Base-by-base conservation (phyloP, 2,329 filamentous ascomycete species). In the Fonsecaea erecta region DNA sequence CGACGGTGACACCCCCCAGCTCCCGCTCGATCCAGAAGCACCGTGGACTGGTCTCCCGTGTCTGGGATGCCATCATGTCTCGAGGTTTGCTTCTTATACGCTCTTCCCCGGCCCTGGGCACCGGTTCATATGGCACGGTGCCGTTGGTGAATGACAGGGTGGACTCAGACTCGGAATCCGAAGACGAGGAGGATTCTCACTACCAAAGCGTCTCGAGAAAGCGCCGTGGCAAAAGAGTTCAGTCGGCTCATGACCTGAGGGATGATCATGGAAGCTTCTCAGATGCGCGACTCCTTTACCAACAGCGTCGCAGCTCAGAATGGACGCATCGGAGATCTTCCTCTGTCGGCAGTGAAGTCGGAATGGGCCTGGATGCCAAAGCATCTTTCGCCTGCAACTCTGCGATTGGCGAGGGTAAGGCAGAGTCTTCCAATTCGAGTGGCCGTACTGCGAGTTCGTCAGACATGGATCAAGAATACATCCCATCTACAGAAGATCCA, bases 51-150 rank as follows among this genome's bases (percentile, higher is more conserved):
- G 61, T 66, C 28, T 62, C 63, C 11, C 69, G 65, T 48, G 55
- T 72, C 37, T 62, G 67, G 56, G 18, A 56, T 32, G 68, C 67
- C 59, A 67, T 77, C 63, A 83, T 83, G 81, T 83, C 81, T 66
- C 79, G 78, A 74, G 78, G 82, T 67, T 85, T 85, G 64, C 81
- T 88, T 63, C 78, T 89, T 60, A 77, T 86, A 74, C 83, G 85
- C 66, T 85, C 85, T 56, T 85, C 85, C 69, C 85, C 86, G 51
- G 84, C 84, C 35, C 82, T 85, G 74, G 86, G 85, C 63, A 86
- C 84, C 37, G 84, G 84, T 24, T 87, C 85, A 16, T 88, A 88
- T 74, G 86, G 86, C 61, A 85, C 84, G 3, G 80, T 85, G 24
- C 85, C 84, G 40, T 52, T 67, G 32, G 32, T 63, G 18, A 57